These are phyloP conservation scores for Colletotrichum melonis DNA, from an alignment of 2,329 filamentous ascomycete species.

Conservation along the genomic window DNA sequence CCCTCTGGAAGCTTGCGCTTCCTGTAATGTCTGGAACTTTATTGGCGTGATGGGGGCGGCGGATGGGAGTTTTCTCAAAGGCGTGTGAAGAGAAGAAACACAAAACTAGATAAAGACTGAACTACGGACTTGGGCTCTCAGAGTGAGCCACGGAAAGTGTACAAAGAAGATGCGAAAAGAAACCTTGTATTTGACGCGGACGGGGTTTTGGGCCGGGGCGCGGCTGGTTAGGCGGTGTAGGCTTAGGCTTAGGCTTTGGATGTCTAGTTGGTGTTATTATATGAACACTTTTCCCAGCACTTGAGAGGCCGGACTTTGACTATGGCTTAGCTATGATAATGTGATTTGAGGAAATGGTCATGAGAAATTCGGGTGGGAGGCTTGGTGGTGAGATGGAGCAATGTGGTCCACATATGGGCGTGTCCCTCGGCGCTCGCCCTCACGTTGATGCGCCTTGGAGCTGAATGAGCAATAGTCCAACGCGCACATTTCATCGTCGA, in stretches of 20 bases:
- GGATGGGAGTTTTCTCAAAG: not conserved
- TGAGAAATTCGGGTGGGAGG: not conserved
- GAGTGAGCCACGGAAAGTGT: constrained; percentile 3
- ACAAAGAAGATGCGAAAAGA: constrained; percentile 31
- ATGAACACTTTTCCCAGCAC: constrained; percentile 8
- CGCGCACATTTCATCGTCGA: not conserved
- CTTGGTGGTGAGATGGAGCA: not conserved
- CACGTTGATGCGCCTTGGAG: no score
- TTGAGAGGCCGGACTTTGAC: not conserved
- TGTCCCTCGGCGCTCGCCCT: no score
- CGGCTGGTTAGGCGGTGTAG: constrained; percentile 34
- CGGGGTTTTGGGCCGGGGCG: constrained; percentile 27
- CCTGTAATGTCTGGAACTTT: constrained; percentile 46
- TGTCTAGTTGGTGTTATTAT: constrained; percentile 23
- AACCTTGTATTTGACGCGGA: constrained; percentile 20
- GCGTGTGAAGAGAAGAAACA: not conserved
- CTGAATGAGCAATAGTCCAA: no score
- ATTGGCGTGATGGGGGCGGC: not conserved
- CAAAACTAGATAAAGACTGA: constrained; percentile 21
- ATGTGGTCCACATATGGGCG: no score
- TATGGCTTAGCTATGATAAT: not conserved
- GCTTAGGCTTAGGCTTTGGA: constrained; percentile 28
- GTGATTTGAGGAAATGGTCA: not conserved
- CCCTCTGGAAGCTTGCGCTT: constrained; percentile 58
- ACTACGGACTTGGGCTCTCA: not conserved